Evolutionary conservation across 1,139 yeast species (phyloP).

Genomic region (Yamadazyma taylorii): DNA sequence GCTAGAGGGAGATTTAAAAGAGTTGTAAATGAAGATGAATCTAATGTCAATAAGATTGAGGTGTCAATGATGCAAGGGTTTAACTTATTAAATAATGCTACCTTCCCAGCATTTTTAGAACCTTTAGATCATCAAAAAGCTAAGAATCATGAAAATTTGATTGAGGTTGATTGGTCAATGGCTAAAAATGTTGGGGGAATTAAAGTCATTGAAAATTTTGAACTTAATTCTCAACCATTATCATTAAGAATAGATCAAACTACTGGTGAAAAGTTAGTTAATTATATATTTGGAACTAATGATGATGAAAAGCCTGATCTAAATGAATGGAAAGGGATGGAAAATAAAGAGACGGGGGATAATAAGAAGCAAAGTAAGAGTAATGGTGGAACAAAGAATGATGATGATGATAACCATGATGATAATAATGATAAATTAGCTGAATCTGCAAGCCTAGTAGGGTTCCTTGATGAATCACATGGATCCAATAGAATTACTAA

Average conservation of each 20-base stretch:
- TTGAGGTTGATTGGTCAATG: conserved; percentile 61
- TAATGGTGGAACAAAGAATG: too few species aligned
- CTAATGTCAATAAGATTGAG: conserved; percentile 38
- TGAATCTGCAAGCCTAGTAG: conserved; percentile 9
- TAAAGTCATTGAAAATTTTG: conserved; percentile 54
- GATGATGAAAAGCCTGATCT: conserved; percentile 32
- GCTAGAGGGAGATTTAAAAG: conserved; percentile 48
- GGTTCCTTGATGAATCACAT: conserved; percentile 15
- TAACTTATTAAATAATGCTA: conserved; percentile 34
- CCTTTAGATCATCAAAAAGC: conserved; percentile 22
- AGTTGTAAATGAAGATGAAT: conserved; percentile 45
- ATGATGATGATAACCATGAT: conserved; percentile 10
- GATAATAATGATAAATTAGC: neutral
- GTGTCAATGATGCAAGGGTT: conserved; percentile 49
- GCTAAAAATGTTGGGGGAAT: conserved; percentile 70
- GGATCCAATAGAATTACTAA: conserved; percentile 7
- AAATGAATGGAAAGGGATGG: conserved; percentile 11
- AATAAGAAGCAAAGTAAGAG: conserved; percentile 8
- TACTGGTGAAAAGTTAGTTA: conserved; percentile 56
- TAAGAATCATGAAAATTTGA: conserved; percentile 28
- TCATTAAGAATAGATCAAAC: conserved; percentile 59
- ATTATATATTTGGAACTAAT: conserved; percentile 52
- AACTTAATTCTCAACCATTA: conserved; percentile 54
- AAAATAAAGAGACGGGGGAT: conserved; percentile 5
- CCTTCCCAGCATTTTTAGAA: conserved; percentile 37